Base-by-base conservation (phyloP, 345 rosid species). In the Populus davidiana region DNA sequence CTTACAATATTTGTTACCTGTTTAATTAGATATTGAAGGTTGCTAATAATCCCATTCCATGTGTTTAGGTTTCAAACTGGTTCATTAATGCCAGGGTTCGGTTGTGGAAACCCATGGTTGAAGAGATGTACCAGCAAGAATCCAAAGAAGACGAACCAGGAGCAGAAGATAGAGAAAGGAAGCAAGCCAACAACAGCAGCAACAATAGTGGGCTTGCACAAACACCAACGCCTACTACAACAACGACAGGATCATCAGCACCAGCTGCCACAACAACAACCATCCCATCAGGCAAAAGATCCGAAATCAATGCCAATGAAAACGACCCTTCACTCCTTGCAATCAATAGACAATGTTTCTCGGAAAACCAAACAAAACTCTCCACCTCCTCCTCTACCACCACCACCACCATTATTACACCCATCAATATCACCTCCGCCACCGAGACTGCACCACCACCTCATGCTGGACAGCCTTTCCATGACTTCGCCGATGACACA, bases 21-120 rank as follows among this genome's bases (percentile, higher is more conserved):
- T 8, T 35, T 67, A 67, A 16, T 6, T 18, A 29, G 20, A 0
- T 33, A 33, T 33, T 35, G 18, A 6, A 18, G 13, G 23, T 67
- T 35, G n/a, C 13, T 31, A 20, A 49, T 47, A 35, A 29, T 47
- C 20, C 33, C 3, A 18, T 5, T 25, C 25, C 20, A 3, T 73
- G 25, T 69, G 35, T 43, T 0, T 65, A 96, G 99, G 99, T 96
- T 8, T 92, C 99, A 72, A 96, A 93, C 82, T 93, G 99, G 99
- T 95, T 95, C 89, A 95, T 95, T 25, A 95, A 95, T 81, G 99
- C 99, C 43, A 95, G 99, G 90, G 98, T 96, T 61, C 88, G 99
- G 70, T 81, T 96, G 87, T 96, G 99, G 99, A 96, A 96, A 83
- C 99, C 99, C 67, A 93, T 96, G 99, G 97, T 96, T 38, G 99